Percentiles rank a stretch among this genome's conserved stretches.
Conservation (phyloP, 768 basidiomycete species). For the Boletus sp. region DNA sequence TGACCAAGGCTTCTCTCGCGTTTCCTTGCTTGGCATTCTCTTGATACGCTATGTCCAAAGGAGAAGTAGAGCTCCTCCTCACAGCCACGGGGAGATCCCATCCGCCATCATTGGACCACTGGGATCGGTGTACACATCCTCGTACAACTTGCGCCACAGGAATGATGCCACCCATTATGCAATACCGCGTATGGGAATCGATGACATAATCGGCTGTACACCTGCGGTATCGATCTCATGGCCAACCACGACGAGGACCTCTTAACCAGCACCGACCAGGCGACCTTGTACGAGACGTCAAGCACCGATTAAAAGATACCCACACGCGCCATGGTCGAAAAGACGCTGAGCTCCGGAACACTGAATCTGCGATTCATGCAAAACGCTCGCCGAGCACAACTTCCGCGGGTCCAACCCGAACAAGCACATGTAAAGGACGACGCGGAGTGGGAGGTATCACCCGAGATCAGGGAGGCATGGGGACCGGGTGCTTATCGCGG, state of each 20-base stretch:
- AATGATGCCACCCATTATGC: conserved; percentile 7
- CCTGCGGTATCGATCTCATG: background rate
- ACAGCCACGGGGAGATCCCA: background rate
- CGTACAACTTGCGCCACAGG: conserved; percentile 6
- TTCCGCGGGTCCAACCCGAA: conserved; percentile 48
- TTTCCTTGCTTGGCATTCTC: background rate
- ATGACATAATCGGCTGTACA: conserved; percentile 17
- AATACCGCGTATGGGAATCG: conserved; percentile 13
- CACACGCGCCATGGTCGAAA: conserved; percentile 30
- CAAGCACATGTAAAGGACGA: conserved; percentile 60
- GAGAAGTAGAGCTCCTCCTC: background rate
- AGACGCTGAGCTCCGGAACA: conserved; percentile 61
- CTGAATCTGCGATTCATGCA: conserved; percentile 73
- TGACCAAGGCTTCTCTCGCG: background rate
- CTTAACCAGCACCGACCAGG: background rate
- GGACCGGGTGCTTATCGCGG: conserved; percentile 25
- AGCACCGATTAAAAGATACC: background rate
- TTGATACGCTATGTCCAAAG: background rate
- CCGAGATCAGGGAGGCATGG: conserved; percentile 56
- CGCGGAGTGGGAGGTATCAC: conserved; percentile 61
- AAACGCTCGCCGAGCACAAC: conserved; percentile 57
- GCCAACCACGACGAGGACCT: background rate
- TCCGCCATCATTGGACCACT: background rate
- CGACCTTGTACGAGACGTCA: background rate
- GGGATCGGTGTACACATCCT: background rate